These are phyloP conservation scores for Alternaria triticimaculans DNA, from an alignment of 2,329 filamentous ascomycete genomes.

Conservation along the genomic window DNA sequence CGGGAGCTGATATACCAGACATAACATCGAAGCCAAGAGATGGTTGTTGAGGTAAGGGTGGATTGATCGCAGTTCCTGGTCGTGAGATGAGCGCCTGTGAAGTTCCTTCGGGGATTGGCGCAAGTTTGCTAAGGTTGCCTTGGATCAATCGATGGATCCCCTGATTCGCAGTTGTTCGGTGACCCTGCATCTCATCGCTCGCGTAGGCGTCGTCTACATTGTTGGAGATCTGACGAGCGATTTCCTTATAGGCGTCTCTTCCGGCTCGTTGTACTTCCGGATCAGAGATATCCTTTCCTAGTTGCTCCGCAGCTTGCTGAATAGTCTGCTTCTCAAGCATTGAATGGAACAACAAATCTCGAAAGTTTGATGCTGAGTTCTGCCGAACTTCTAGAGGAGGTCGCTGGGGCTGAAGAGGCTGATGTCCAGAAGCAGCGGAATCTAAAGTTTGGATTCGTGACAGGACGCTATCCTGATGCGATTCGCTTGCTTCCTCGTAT, in stretches of 20 bases:
- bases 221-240: constrained; percentile 48
- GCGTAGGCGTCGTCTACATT: constrained; percentile 49
- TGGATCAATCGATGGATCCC: constrained; percentile 45
- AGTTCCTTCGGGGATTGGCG: constrained; percentile 23
- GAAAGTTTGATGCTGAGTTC: constrained; percentile 35
- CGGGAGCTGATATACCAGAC: constrained; percentile 21
- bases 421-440: constrained; percentile 26
- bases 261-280: constrained; percentile 48
- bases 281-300: constrained; percentile 41
- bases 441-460: constrained; percentile 40
- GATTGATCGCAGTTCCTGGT: constrained; percentile 7
- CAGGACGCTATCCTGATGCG: constrained; percentile 26
- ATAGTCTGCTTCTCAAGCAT: constrained; percentile 55
- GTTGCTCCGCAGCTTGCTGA: constrained; percentile 47
- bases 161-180: constrained; percentile 44
- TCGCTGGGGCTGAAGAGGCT: constrained; percentile 10
- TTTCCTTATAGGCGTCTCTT: constrained; percentile 46
- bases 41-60: constrained; percentile 17
- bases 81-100: constrained; percentile 35
- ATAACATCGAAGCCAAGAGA: constrained; percentile 19
- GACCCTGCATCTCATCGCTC: constrained; percentile 46
- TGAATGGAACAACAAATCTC: constrained; percentile 53
- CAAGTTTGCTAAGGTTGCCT: constrained; percentile 32
- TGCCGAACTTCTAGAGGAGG: constrained; percentile 24
- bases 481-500: constrained; percentile 23